These are phyloP conservation scores for Boletales sp. DNA, from an alignment of 768 basidiomycete genomes.

Conservation along the genomic window DNA sequence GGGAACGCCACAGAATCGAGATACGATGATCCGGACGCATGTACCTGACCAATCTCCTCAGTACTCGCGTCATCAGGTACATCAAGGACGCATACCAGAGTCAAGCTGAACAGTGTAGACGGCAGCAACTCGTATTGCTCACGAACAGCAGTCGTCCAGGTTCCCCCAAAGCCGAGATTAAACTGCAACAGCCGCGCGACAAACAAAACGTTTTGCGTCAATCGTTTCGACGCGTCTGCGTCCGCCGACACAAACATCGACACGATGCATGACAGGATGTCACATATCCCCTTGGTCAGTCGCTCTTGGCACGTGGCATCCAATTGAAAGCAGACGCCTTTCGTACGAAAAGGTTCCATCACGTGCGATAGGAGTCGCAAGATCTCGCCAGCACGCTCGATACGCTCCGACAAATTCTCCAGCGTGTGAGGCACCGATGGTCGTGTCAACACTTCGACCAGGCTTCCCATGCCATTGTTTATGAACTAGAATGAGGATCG, in stretches of 20 bases:
- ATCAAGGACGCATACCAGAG: constrained; percentile 41
- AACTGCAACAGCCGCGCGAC: constrained; percentile 71
- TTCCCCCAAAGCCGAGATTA: constrained; percentile 57
- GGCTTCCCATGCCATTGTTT: constrained; percentile 67
- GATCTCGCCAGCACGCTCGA: constrained; percentile 60
- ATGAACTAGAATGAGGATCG: constrained; percentile 49
- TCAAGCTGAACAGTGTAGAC: constrained; percentile 43
- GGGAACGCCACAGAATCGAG: constrained; percentile 59
- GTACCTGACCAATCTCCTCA: constrained; percentile 38
- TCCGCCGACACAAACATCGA: constrained; percentile 27
- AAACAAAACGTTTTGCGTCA: constrained; percentile 48
- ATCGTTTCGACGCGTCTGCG: constrained; percentile 20
- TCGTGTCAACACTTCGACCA: constrained; percentile 51
- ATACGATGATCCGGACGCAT: constrained; percentile 46
- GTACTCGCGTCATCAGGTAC: not conserved
- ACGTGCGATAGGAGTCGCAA: constrained; percentile 67
- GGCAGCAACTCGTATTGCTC: constrained; percentile 43
- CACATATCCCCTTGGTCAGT: constrained; percentile 48
- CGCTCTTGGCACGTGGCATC: constrained; percentile 47
- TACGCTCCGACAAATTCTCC: constrained; percentile 35
- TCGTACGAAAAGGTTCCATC: constrained; percentile 57
- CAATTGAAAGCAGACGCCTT: constrained; percentile 49
- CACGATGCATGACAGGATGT: constrained; percentile 42
- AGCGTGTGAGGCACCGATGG: constrained; percentile 23
- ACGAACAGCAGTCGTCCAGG: constrained; percentile 52